A percentile compares a stretch with the other conserved stretches of the same genome.
phyloP scores from a whole-genome alignment of 1,139 yeast species.

The Yamadazyma atmosphaerica region DNA sequence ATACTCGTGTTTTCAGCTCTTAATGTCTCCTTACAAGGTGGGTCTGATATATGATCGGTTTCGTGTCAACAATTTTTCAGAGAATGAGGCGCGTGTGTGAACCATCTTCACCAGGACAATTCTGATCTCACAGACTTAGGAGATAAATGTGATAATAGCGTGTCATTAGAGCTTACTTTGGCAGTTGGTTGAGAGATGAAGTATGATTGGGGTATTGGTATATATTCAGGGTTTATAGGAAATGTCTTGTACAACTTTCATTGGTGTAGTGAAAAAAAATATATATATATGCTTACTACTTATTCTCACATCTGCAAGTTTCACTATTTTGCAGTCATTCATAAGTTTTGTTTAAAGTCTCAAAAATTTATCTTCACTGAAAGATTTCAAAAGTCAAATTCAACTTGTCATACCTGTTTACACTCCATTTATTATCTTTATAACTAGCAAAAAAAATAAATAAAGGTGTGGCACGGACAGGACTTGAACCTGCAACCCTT shows the following conservation, averaged over 20 bases:
- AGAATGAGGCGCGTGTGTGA: slow-evolving; percentile 1
- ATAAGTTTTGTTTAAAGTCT: too few species aligned
- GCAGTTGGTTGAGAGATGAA: too few species aligned
- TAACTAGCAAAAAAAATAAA: slow-evolving; percentile 8
- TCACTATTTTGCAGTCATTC: neutral
- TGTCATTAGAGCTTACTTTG: too few species aligned
- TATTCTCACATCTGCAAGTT: neutral
- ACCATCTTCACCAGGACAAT: neutral
- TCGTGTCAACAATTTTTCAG: slow-evolving; percentile 13
- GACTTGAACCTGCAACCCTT: slow-evolving; percentile 35
- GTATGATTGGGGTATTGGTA: too few species aligned
- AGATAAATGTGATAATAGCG: too few species aligned
- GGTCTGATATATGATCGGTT: slow-evolving; percentile 3
- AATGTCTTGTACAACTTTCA: too few species aligned
- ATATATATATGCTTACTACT: too few species aligned
- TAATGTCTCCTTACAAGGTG: neutral
- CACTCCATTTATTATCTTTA: too few species aligned
- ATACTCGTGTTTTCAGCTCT: neutral
- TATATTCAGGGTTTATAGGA: neutral
- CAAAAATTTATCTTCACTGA: too few species aligned
- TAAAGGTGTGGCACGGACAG: slow-evolving; percentile 27
- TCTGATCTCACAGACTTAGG: neutral
- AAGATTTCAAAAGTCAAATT: too few species aligned
- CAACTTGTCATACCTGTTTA: too few species aligned
- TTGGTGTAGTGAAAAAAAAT: too few species aligned